Evolutionary conservation across 805 yeast species (phyloP).

Genomic region (Candida boleticola): DNA sequence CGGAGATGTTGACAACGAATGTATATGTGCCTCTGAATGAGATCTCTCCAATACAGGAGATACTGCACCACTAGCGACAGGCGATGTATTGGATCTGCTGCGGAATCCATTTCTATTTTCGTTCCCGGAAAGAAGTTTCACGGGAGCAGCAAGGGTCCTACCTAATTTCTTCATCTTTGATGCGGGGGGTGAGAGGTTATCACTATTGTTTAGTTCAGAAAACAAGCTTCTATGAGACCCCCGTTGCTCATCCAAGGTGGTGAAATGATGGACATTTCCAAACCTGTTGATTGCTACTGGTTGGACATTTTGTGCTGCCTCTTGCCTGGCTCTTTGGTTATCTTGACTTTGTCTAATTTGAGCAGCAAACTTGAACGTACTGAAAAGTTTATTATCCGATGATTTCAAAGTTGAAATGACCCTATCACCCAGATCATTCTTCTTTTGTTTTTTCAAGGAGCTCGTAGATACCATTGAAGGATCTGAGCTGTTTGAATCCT

Average conservation of each 20-base stretch:
- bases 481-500: constrained; percentile 3
- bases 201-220: too few relatives aligned
- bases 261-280: not conserved
- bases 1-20: not conserved
- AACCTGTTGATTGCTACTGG: too few relatives aligned
- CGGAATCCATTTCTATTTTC: not conserved
- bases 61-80: not conserved
- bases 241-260: too few relatives aligned
- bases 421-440: too few relatives aligned
- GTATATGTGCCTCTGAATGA: not conserved
- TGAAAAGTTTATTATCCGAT: not conserved
- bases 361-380: not conserved
- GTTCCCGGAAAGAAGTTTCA: constrained; percentile 15
- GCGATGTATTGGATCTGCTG: not conserved
- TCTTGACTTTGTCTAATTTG: too few relatives aligned
- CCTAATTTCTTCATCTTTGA: constrained; percentile 19
- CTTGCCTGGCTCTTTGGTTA: too few relatives aligned
- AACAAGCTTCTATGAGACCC: too few relatives aligned
- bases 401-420: constrained; percentile 1
- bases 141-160: constrained; percentile 15
- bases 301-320: too few relatives aligned
- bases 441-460: not conserved
- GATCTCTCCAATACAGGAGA: not conserved
- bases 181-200: too few relatives aligned
- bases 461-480: too few relatives aligned